Evolutionary conservation across 2,329 filamentous ascomycete genomes (phyloP).

Genomic region (Colletotrichum sp.): DNA sequence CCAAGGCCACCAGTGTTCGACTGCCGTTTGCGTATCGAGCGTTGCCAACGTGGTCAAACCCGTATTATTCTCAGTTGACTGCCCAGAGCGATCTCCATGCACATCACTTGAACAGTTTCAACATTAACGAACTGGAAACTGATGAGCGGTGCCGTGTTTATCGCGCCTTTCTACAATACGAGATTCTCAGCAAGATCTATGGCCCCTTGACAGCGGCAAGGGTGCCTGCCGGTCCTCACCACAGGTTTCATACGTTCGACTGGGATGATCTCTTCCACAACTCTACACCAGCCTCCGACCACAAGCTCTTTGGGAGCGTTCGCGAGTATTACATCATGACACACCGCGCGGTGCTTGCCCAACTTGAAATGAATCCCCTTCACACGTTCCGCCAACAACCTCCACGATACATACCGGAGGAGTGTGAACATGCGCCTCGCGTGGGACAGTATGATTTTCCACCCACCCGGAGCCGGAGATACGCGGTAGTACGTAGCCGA

Average conservation of each 20-base stretch:
- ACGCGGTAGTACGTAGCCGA: background rate
- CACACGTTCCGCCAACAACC: background rate
- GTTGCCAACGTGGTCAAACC: background rate
- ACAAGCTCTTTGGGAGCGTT: background rate
- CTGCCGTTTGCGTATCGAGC: background rate
- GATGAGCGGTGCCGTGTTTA: background rate
- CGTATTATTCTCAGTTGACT: rapidly evolving
- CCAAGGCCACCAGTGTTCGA: background rate
- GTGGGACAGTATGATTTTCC: background rate
- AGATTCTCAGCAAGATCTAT: background rate
- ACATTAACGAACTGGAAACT: background rate
- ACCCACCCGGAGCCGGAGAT: background rate
- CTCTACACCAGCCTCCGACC: background rate
- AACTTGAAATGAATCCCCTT: background rate
- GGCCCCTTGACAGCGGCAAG: background rate
- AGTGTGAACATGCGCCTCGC: background rate
- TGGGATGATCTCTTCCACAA: background rate
- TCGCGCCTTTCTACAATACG: background rate
- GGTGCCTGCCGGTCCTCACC: background rate
- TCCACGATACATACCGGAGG: background rate
- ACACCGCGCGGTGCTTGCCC: background rate
- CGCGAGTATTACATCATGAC: background rate
- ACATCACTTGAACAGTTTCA: background rate
- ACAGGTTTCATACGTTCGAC: background rate
- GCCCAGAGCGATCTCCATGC: rapidly evolving